A percentile compares a stretch with the other conserved stretches of the same genome.
phyloP scores from a whole-genome alignment of 179 eudicot genomes.

The Spinacia oleracea region DNA sequence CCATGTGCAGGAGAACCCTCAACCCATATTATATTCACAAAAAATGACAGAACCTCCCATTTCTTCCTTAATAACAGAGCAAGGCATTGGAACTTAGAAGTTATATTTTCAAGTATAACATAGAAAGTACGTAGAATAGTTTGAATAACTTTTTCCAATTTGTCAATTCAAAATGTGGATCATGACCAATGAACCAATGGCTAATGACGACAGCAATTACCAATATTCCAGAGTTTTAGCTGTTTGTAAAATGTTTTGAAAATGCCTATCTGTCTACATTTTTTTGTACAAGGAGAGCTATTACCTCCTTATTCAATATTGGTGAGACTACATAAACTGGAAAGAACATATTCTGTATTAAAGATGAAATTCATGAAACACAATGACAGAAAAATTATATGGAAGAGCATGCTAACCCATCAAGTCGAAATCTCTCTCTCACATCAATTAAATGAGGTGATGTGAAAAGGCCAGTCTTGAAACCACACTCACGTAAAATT shows the following conservation, averaged over 20 bases:
- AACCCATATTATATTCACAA: neutral
- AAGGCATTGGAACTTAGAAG: neutral
- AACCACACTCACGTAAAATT: constrained; percentile 80
- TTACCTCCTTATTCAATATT: neutral
- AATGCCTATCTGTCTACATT: neutral
- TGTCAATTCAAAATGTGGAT: neutral
- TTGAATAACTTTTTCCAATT: neutral
- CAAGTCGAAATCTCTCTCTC: constrained; percentile 84
- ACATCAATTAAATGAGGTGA: constrained; percentile 90
- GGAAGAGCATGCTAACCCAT: constrained; percentile 63
- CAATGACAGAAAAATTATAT: neutral
- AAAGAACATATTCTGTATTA: neutral
- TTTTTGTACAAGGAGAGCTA: neutral
- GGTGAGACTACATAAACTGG: neutral
- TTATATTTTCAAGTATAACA: neutral
- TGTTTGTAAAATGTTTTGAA: neutral
- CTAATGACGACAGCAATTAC: neutral
- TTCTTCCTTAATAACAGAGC: neutral
- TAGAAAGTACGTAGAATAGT: neutral
- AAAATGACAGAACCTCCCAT: neutral
- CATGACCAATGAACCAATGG: neutral
- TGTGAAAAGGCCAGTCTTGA: constrained; percentile 82
- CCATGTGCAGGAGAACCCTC: neutral
- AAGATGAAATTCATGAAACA: neutral
- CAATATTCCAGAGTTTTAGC: neutral